These are phyloP conservation scores for Pleurotus djamor DNA, from an alignment of 768 basidiomycete species.

Conservation along the genomic window DNA sequence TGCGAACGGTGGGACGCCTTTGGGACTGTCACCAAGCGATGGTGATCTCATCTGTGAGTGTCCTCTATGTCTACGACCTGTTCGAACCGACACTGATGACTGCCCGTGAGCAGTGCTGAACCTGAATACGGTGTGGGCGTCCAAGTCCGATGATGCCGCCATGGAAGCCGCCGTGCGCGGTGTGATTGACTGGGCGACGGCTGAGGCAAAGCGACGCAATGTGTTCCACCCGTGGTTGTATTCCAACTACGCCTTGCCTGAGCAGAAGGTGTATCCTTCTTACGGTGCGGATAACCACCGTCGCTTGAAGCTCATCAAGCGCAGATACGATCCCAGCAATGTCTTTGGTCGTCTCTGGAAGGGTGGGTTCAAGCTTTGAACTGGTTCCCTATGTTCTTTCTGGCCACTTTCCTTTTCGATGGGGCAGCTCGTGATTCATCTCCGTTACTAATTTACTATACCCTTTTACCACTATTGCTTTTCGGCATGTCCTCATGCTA, in stretches of 20 bases:
- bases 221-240: constrained; percentile 7
- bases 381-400: no score
- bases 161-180: constrained; percentile 1
- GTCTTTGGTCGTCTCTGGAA: not conserved
- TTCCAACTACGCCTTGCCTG: constrained; percentile 8
- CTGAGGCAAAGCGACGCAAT: constrained; percentile 4
- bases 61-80: not conserved
- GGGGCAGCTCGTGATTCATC: no score
- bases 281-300: constrained; percentile 1
- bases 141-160: constrained; percentile 7
- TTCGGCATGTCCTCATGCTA: no score
- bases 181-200: constrained; percentile 4
- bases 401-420: no score
- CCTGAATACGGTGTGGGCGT: constrained; percentile 8
- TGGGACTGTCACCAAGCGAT: constrained; percentile 3
- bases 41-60: constrained; percentile 11
- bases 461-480: no score
- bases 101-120: no score
- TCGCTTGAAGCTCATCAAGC: not conserved
- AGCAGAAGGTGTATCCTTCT: constrained; percentile 5
- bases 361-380: not conserved
- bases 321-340: not conserved
- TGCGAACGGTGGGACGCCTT: constrained; percentile 6
- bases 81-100: not conserved
- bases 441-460: no score